A percentile compares a stretch with the other conserved stretches of the same genome.
Conservation (phyloP, 2,329 filamentous ascomycete species). For the Sporothrix schenckii region DNA sequence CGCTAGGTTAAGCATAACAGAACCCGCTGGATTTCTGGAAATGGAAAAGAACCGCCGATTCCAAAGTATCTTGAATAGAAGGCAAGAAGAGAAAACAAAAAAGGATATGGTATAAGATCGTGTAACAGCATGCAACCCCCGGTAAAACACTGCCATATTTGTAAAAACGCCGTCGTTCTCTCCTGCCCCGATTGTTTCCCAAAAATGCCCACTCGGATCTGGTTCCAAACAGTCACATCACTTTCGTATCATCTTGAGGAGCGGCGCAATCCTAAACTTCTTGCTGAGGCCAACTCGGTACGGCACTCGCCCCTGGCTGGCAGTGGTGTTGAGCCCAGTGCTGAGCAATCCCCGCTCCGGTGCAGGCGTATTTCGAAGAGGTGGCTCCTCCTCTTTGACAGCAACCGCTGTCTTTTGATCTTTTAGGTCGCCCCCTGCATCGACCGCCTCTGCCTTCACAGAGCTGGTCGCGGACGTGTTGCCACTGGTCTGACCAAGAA, state of each 20-base stretch:
- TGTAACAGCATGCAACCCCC: neutral
- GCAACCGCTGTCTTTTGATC: neutral
- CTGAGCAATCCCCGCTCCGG: neutral
- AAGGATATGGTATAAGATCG: neutral
- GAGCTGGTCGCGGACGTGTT: neutral
- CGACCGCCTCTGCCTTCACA: neutral
- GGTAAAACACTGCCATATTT: neutral
- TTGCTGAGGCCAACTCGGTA: conserved; percentile 58
- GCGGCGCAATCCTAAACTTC: conserved; percentile 53
- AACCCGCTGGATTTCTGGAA: neutral
- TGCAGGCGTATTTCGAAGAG: neutral
- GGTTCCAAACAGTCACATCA: conserved; percentile 10
- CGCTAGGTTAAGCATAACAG: too few relatives aligned
- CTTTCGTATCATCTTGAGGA: conserved; percentile 55
- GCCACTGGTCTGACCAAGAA: conserved; percentile 25
- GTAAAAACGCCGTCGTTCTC: conserved; percentile 2
- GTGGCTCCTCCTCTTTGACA: neutral
- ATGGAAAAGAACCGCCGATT: neutral
- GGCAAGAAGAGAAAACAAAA: neutral
- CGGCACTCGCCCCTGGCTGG: conserved; percentile 45
- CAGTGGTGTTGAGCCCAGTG: conserved; percentile 24
- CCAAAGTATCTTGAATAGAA: too few relatives aligned
- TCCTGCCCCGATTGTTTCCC: neutral
- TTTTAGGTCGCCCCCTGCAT: conserved; percentile 30
- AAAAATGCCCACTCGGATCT: too few relatives aligned